phyloP scores from a whole-genome alignment of 2,329 filamentous ascomycete species.

The Clathrospora elynae region DNA sequence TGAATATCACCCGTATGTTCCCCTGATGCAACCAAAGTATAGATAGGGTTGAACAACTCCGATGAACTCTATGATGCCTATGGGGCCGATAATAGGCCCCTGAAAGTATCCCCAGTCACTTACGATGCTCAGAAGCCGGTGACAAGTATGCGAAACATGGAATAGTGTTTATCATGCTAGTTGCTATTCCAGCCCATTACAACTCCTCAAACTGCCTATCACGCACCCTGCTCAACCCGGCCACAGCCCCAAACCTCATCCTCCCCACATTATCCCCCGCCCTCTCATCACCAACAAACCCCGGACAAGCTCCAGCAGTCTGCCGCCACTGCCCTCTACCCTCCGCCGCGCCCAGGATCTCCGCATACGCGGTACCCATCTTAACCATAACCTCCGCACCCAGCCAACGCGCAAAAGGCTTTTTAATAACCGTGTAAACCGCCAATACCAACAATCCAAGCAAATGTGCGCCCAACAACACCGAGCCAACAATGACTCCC shows the following conservation, averaged over 20 bases:
- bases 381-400: neutral
- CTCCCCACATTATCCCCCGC: neutral
- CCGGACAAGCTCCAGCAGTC: slow-evolving; percentile 1
- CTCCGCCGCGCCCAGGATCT: slow-evolving; percentile 1
- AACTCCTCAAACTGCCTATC: neutral
- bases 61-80: too few species aligned
- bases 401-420: neutral
- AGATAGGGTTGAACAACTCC: too few species aligned
- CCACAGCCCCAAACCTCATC: neutral
- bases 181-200: neutral
- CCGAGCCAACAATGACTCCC: neutral
- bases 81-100: too few species aligned
- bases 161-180: neutral
- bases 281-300: slow-evolving; percentile 1
- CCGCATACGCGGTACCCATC: neutral
- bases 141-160: too few species aligned
- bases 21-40: too few species aligned
- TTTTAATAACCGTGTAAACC: neutral
- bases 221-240: neutral
- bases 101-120: too few species aligned
- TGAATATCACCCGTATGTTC: too few species aligned
- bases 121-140: too few species aligned
- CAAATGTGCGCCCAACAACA: slow-evolving; percentile 1
- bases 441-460: neutral
- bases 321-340: neutral